Evolutionary conservation across 1,284 basidiomycete species (phyloP).

Genomic region (Pseudozyma pruni): DNA sequence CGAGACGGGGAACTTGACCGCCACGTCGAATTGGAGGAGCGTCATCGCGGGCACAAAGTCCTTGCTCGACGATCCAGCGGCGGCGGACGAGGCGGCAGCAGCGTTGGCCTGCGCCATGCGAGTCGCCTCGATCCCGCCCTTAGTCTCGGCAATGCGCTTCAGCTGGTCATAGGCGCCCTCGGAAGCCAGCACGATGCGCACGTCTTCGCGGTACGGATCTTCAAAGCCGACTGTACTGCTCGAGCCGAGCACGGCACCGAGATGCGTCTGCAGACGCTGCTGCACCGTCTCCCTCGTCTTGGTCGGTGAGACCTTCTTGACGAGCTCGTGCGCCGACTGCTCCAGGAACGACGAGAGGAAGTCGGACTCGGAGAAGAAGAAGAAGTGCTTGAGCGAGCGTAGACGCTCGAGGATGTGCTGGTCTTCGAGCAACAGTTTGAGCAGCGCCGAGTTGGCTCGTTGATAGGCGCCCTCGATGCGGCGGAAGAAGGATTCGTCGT

Average conservation of each 20-base stretch:
- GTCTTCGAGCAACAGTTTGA: conserved; percentile 62
- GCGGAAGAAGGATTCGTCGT: conserved; percentile 61
- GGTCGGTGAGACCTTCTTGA: conserved; percentile 60
- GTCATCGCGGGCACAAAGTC: conserved; percentile 61
- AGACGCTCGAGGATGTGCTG: conserved; percentile 62
- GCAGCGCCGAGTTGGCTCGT: conserved; percentile 62
- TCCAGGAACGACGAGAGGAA: conserved; percentile 66
- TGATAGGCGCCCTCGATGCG: conserved; percentile 65
- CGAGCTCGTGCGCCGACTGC: conserved; percentile 61
- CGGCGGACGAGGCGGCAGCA: conserved; percentile 39
- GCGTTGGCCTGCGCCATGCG: conserved; percentile 57
- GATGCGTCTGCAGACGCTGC: conserved; percentile 63
- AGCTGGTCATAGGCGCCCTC: conserved; percentile 66
- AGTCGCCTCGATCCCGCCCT: conserved; percentile 65
- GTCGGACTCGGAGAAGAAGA: conserved; percentile 64
- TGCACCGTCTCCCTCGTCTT: conserved; percentile 70
- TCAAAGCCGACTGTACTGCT: conserved; percentile 62
- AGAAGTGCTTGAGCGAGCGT: conserved; percentile 65
- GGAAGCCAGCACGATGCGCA: conserved; percentile 61
- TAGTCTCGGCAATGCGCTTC: conserved; percentile 66
- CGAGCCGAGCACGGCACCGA: conserved; percentile 64
- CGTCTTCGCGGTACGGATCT: conserved; percentile 65
- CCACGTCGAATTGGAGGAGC: conserved; percentile 64
- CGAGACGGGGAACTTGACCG: conserved; percentile 66
- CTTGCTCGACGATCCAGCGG: conserved; percentile 65